Evolutionary conservation across 2,329 filamentous ascomycete genomes (phyloP), one percentile per base, ranked within the genome.

Genomic region (Clarireedia monteithiana): DNA sequence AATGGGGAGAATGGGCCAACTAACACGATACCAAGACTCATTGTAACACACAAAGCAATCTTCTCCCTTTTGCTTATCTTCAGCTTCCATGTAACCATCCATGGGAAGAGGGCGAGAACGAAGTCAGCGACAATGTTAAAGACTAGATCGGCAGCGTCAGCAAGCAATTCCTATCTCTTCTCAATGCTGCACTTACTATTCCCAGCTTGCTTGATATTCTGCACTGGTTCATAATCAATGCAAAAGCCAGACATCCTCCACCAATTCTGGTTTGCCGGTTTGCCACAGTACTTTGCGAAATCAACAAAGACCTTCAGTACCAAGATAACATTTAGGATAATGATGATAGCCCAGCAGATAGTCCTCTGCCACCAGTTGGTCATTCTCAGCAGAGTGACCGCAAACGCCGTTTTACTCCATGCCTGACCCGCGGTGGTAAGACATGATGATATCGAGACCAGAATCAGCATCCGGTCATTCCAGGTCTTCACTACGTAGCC

Each of bases 51-150:
- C 5, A 80, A 72, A 3, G 72, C 77, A 48, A 79, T 66, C 66
- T 79, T 80, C 58, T 80, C 77, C 0, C 69, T 68, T 26, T 64
- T 70, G 27, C 72, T 70, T 72, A 80, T 78, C 54, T 76, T 74
- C 46, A 80, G 59, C 2, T 69, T 70, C 66, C 74, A 75, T 0
- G 74, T 76, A 20, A 80, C 72, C 23, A 76, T 61, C 76, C 76
- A 79, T 3, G 77, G 77, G 51, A 79, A 76, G 7, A 67, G 55
- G 0, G 77, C 76, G 60, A 80, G 74, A 0, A 77, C 60, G 42
- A 80, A 77, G 57, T 80, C 77, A 74, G 78, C 79, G 27, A 79
- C 68, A 55, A 79, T 75, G 63, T 79, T 79, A 64, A 77, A 78
- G 5, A 77, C 75, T 78, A 58, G 1, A 5, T 10, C 39, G 49